Percentiles rank a stretch among this genome's conserved stretches.
phyloP scores from a whole-genome alignment of 1,284 basidiomycete species.

The Naganishia liquefaciens region DNA sequence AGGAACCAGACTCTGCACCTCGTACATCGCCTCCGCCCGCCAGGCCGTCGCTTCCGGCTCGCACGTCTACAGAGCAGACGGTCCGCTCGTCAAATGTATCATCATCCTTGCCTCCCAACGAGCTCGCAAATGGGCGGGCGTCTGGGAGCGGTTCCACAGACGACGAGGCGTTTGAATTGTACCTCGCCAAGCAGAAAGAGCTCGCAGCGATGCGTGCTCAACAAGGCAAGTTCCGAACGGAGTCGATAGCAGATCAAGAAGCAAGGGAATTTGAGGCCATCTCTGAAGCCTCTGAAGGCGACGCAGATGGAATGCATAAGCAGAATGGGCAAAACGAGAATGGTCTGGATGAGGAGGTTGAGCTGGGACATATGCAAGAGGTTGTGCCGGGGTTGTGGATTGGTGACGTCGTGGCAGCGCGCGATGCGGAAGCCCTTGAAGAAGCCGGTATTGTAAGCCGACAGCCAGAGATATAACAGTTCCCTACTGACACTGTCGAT shows the following conservation, averaged over 20 bases:
- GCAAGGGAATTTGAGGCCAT: slow-evolving; percentile 2
- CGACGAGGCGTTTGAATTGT: slow-evolving; percentile 26
- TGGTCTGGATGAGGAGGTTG: slow-evolving; percentile 35
- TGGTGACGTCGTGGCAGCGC: slow-evolving; percentile 52
- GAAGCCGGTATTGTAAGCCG: slow-evolving; percentile 48
- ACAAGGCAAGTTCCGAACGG: not conserved
- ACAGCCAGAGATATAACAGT: not conserved
- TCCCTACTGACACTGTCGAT: not conserved
- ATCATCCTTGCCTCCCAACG: slow-evolving; percentile 15
- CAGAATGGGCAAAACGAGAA: slow-evolving; percentile 16
- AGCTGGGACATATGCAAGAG: slow-evolving; percentile 46
- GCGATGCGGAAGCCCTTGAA: slow-evolving; percentile 46
- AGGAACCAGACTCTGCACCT: not conserved
- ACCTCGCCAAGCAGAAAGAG: slow-evolving; percentile 18
- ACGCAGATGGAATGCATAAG: not conserved
- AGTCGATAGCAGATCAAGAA: slow-evolving; percentile 5
- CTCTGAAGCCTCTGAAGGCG: not conserved
- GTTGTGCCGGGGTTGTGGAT: slow-evolving; percentile 52
- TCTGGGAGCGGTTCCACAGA: slow-evolving; percentile 16
- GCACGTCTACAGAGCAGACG: slow-evolving; percentile 18
- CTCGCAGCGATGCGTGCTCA: slow-evolving; percentile 3
- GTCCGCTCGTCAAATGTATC: slow-evolving; percentile 5
- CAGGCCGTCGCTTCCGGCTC: not conserved
- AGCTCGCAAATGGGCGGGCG: not conserved
- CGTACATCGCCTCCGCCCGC: not conserved